Conservation (phyloP, 108 stramenopile species). For the Skeletonema marinoi region DNA sequence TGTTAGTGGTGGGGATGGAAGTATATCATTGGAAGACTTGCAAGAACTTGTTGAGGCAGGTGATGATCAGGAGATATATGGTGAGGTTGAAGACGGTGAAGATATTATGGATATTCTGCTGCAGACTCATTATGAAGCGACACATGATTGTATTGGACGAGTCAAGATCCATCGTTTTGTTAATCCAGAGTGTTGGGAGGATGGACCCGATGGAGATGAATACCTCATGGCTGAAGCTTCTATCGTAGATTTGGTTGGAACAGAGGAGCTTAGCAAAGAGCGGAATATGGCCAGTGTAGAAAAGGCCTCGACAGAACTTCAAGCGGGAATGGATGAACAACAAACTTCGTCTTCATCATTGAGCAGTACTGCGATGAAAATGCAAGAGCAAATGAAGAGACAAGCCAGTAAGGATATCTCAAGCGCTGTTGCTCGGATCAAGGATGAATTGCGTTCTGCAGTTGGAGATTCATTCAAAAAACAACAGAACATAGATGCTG, state of each 20-base stretch:
- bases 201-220: conserved; percentile 35
- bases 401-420: conserved; percentile 21
- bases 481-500: conserved; percentile 11
- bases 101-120: conserved; percentile 32
- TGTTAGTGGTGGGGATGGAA: conserved; percentile 5
- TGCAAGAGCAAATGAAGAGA: conserved; percentile 14
- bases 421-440: conserved; percentile 40
- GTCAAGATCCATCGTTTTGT: conserved; percentile 40
- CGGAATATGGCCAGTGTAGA: neutral
- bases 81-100: conserved; percentile 10
- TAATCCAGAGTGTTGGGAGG: conserved; percentile 37
- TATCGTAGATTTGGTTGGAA: conserved; percentile 31
- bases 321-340: neutral
- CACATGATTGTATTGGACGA: conserved; percentile 42
- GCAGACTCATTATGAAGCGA: conserved; percentile 47
- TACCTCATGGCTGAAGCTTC: conserved; percentile 49
- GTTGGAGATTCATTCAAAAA: conserved; percentile 37
- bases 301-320: neutral
- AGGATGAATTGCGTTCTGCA: conserved; percentile 39
- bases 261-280: neutral
- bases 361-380: neutral
- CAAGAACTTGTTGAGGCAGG: conserved; percentile 10
- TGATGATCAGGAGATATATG: conserved; percentile 2
- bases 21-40: conserved; percentile 25
- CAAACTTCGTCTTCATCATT: neutral